Conservation (phyloP, 108 stramenopile genomes). For the Cylindrotheca closterium region DNA sequence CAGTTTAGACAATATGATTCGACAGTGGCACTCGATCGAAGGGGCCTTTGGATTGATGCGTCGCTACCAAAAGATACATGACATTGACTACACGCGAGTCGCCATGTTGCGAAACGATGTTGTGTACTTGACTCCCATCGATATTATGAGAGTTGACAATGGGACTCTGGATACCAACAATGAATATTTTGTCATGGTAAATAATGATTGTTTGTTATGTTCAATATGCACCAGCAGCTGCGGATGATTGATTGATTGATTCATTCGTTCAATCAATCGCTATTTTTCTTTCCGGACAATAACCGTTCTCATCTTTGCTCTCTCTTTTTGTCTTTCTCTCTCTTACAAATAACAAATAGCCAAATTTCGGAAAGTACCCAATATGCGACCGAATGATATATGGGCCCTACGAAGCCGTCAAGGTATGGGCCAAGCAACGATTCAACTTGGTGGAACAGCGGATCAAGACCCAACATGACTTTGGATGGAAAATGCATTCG, state of each 20-base stretch:
- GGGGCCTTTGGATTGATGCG: neutral
- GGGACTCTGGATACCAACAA: too few relatives aligned
- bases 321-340: too few relatives aligned
- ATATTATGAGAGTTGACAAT: conserved; percentile 22
- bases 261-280: too few relatives aligned
- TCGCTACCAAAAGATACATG: conserved; percentile 13
- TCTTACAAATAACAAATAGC: too few relatives aligned
- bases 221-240: too few relatives aligned
- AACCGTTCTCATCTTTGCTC: too few relatives aligned
- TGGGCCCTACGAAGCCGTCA: conserved; percentile 41
- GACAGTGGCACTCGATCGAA: too few relatives aligned
- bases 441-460: conserved; percentile 33
- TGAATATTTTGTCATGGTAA: too few relatives aligned
- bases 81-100: conserved; percentile 17
- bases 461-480: conserved; percentile 4
- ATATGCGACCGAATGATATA: conserved; percentile 52
- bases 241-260: too few relatives aligned
- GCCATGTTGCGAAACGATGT: conserved; percentile 45
- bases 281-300: too few relatives aligned
- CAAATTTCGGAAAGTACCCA: conserved; percentile 26
- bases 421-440: conserved; percentile 52
- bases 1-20: conserved; percentile 22
- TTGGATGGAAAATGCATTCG: conserved; percentile 34
- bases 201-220: too few relatives aligned
- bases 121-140: conserved; percentile 34